Base-by-base conservation (phyloP, 768 basidiomycete species). In the Leccinum subgranulosum region DNA sequence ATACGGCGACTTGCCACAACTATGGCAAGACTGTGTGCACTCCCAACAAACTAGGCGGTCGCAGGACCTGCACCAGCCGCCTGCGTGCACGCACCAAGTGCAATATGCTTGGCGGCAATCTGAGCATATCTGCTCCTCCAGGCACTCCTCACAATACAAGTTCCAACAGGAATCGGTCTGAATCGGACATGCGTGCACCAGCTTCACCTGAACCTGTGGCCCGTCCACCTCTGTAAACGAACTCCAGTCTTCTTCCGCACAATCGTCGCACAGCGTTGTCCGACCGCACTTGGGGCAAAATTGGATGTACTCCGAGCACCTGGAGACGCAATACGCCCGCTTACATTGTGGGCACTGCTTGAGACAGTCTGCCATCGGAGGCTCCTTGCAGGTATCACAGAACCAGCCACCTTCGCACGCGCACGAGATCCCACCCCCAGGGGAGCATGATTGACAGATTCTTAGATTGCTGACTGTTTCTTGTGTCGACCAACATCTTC, bases 281-380 rank as follows among this genome's bases (percentile, higher is more conserved):
- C 58, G 63, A 49, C 39, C 49, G 45, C 68, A 69, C 17, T 60
- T 59, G 39, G 19, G 4, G 31, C 68, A 69, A 14, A 33, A 59
- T 17, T 51, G 53, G 11, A 69, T 69, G 46, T 71, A 69, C 2
- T 53, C 65, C 27, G 7, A 7, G 67, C 71, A 8, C 50, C 51
- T 12, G 3, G 55, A 23, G 19, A 48, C 10, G 55, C 67, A 69
- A 43, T 52, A 67, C 47, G 43, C 48, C 48, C 43, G 52, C 33
- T 2, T 53, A 57, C 69, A 69, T 27, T 31, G 65, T 15, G 59
- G 56, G 6, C 68, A 71, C 1, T 21, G 19, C 28, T 56, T 58
- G 57, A 63, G 55, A 49, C 64, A 49, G 27, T 53, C 52, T 2
- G 45, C 48, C 34, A 23, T 49, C 6, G 56, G 17, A 28, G 57